Percentiles rank a stretch among this genome's conserved stretches.
Conservation (phyloP, 495 filamentous ascomycete species). For the Hapsidospora chrysogenum region DNA sequence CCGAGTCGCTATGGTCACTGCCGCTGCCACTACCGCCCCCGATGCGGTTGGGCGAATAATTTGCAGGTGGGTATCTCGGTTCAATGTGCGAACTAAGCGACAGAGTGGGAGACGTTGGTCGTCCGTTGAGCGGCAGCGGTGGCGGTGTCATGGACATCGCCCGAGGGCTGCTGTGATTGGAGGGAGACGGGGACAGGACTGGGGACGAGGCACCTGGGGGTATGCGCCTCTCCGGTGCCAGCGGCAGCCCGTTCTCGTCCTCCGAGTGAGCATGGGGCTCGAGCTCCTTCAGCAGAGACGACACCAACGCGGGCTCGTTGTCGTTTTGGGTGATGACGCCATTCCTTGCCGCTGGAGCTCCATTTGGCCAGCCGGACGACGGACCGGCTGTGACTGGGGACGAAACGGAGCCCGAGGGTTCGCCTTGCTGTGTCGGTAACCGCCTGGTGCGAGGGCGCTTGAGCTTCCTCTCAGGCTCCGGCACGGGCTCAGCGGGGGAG, state of each 20-base stretch:
- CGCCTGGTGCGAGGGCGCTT: conserved; percentile 64
- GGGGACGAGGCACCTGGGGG: conserved; percentile 49
- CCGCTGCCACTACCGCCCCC: conserved; percentile 12
- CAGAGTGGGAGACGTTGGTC: conserved; percentile 48
- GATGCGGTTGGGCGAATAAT: conserved; percentile 42
- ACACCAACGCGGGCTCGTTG: conserved; percentile 34
- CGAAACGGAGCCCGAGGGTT: conserved; percentile 16
- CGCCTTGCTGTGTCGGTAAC: conserved; percentile 17
- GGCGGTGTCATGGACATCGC: conserved; percentile 54
- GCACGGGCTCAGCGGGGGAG: conserved; percentile 48
- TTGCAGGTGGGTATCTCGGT: conserved; percentile 40
- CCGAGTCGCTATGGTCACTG: conserved; percentile 29
- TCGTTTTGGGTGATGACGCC: neutral
- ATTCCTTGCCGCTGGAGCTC: neutral
- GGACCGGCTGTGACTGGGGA: conserved; percentile 19
- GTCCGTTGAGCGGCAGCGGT: conserved; percentile 30
- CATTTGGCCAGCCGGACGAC: conserved; percentile 24
- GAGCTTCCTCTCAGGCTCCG: conserved; percentile 51
- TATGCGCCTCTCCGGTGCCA: conserved; percentile 25
- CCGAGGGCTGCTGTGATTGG: conserved; percentile 49
- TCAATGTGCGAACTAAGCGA: conserved; percentile 50
- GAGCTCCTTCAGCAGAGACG: conserved; percentile 73
- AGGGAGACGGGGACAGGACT: conserved; percentile 51
- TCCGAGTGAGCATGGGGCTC: conserved; percentile 46
- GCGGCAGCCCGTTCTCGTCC: conserved; percentile 31